A percentile compares a stretch with the other conserved stretches of the same genome.
Evolutionary conservation across 768 basidiomycete species (phyloP).

Genomic region (Boletus sp.): DNA sequence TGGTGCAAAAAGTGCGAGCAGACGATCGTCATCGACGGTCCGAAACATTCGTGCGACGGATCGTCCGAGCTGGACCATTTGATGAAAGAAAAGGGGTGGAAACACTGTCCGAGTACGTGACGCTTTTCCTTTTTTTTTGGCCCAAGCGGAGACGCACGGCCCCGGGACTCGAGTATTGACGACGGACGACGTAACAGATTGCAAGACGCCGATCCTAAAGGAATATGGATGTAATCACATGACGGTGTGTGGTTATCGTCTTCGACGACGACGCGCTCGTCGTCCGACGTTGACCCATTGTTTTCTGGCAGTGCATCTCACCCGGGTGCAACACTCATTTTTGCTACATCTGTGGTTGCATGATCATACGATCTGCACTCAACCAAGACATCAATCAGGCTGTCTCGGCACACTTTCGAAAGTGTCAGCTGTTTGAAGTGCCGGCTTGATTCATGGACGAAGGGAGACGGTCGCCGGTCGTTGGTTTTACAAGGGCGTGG

Average conservation of each 20-base stretch:
- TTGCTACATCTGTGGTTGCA: constrained; percentile 50
- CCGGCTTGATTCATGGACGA: constrained; percentile 14
- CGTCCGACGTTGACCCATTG: neutral
- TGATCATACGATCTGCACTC: constrained; percentile 43
- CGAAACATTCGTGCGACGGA: constrained; percentile 58
- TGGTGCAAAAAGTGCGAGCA: constrained; percentile 67
- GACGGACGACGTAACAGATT: constrained; percentile 30
- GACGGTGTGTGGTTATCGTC: constrained; percentile 47
- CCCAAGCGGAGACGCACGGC: no score
- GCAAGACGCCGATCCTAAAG: constrained; percentile 50
- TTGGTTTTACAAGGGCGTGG: neutral
- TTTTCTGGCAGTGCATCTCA: constrained; percentile 45
- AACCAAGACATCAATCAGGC: constrained; percentile 30
- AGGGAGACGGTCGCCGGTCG: neutral
- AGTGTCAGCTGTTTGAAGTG: constrained; percentile 38
- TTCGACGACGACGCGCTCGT: no score
- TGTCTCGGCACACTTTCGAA: constrained; percentile 33
- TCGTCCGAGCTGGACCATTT: constrained; percentile 51
- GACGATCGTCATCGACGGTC: constrained; percentile 32
- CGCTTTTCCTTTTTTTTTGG: neutral
- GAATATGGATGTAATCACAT: constrained; percentile 58
- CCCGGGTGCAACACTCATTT: constrained; percentile 63
- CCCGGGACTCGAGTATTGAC: neutral
- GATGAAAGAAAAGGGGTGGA: constrained; percentile 60
- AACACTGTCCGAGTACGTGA: constrained; percentile 56